Percentiles rank a stretch among this genome's conserved stretches.
Conservation (phyloP, 192 early-diverging fungal species). For the Umbelopsis sp. region DNA sequence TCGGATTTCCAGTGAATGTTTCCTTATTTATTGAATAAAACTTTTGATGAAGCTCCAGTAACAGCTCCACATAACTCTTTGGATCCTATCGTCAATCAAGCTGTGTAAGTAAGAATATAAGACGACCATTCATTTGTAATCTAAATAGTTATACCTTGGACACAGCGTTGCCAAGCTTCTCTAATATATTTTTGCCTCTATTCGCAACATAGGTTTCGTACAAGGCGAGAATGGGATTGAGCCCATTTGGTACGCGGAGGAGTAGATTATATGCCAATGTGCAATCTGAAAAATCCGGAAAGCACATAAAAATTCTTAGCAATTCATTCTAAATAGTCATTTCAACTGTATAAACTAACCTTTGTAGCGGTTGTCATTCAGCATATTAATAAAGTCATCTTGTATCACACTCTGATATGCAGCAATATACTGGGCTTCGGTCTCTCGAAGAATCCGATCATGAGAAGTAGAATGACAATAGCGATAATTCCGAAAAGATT, state of each 20-base stretch:
- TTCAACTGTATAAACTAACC: slow-evolving; percentile 39
- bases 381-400: slow-evolving; percentile 70
- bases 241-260: slow-evolving; percentile 63
- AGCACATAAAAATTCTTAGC: not conserved
- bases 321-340: not conserved
- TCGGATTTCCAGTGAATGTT: slow-evolving; percentile 66
- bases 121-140: not conserved
- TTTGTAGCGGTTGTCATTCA: slow-evolving; percentile 58
- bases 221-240: slow-evolving; percentile 56
- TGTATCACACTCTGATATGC: slow-evolving; percentile 65
- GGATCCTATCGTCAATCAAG: slow-evolving; percentile 82
- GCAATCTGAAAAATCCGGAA: slow-evolving; percentile 53
- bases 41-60: slow-evolving; percentile 66
- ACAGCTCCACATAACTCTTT: slow-evolving; percentile 64
- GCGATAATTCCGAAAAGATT: slow-evolving; percentile 57
- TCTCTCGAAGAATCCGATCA: slow-evolving; percentile 69
- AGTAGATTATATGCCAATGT: slow-evolving; percentile 67
- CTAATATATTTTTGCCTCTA: slow-evolving; percentile 51
- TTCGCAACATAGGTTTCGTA: slow-evolving; percentile 68
- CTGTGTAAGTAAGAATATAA: too few relatives aligned
- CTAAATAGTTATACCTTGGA: slow-evolving; percentile 32
- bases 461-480: slow-evolving; percentile 70
- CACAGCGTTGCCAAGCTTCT: slow-evolving; percentile 28
- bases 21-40: slow-evolving; percentile 58
- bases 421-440: slow-evolving; percentile 73